Evolutionary conservation across 345 rosid genomes (phyloP).

Genomic region (Populus deltoides): DNA sequence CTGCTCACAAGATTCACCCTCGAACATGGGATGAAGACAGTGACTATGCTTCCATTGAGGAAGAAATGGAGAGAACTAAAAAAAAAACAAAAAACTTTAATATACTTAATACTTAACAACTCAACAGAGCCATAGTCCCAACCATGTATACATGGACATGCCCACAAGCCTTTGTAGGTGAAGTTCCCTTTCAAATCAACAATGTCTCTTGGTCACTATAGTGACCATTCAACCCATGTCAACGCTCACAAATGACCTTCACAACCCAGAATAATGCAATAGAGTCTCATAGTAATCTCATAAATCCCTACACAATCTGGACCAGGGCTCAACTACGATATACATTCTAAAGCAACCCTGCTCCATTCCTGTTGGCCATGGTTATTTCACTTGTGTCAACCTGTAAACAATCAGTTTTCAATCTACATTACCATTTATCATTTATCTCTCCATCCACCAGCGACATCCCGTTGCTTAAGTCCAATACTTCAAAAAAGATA

Average conservation of each 20-base stretch:
- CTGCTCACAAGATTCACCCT: not conserved
- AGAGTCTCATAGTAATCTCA: not conserved
- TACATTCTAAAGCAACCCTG: no score
- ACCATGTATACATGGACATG: not conserved
- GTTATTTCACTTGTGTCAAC: not conserved
- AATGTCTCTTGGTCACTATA: no score
- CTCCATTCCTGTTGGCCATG: not conserved
- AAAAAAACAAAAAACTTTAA: no score
- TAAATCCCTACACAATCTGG: not conserved
- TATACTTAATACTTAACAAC: not conserved
- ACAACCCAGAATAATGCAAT: not conserved
- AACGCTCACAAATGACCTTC: no score
- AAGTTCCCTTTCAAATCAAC: no score
- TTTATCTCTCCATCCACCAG: not conserved
- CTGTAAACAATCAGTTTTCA: not conserved
- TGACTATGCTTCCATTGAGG: no score
- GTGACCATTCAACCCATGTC: no score
- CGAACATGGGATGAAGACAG: no score
- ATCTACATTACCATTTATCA: not conserved
- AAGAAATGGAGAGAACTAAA: no score
- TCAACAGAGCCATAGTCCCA: not conserved
- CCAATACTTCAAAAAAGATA: not conserved
- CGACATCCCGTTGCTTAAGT: not conserved
- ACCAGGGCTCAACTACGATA: no score
- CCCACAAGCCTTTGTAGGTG: no score